Base-by-base conservation (phyloP, 805 yeast genomes). In the Komagataella kurtzmanii region DNA sequence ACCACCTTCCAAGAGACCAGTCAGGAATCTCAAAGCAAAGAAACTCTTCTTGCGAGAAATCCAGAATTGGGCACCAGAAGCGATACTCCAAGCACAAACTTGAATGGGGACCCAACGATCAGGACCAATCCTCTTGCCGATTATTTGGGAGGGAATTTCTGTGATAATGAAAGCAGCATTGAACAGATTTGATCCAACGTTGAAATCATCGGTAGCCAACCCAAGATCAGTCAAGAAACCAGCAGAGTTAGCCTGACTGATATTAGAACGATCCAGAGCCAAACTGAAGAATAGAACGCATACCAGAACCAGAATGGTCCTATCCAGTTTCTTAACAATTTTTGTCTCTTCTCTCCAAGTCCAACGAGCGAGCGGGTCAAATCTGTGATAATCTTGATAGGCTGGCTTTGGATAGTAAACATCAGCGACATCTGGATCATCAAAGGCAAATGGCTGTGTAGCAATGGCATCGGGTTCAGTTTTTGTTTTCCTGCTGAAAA, bases 91-190 rank as follows among this genome's bases (percentile, higher is more conserved):
- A 12, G 56, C 48, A 12, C 57, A 53, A 53, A 66, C 61, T 51
- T 59, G 66, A 56, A 53, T 56, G 1, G 84, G 84, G 51, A 80
- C 74, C 73, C 80, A 78, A 47, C 70, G 59, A 57, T 80, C 85
- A 3, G 83, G 79, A 14, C 86, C 86, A 44, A 80, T 52, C 50
- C 68, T 69, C 61, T 81, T 80, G 19, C 83, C 76, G 30, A 81
- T 67, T 54, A 80, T 65, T 57, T 80, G 84, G 2, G 84, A 78
- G 0, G 86, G 85, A 36, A 61, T 53, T 49, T 67, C 68, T n/a
- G 68, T 68, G 10, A 58, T 46, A 50, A 67, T 57, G 50, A 67
- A 67, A 17, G 64, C 53, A 6, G 63, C 61, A 47, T 60, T 57
- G 49, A 63, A 63, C 24, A 67, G 55, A 10, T 66, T 65, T 50